A percentile compares a stretch with the other conserved stretches of the same genome.
Conservation (phyloP, 2,329 filamentous ascomycete genomes). For the Exserohilum turcica region DNA sequence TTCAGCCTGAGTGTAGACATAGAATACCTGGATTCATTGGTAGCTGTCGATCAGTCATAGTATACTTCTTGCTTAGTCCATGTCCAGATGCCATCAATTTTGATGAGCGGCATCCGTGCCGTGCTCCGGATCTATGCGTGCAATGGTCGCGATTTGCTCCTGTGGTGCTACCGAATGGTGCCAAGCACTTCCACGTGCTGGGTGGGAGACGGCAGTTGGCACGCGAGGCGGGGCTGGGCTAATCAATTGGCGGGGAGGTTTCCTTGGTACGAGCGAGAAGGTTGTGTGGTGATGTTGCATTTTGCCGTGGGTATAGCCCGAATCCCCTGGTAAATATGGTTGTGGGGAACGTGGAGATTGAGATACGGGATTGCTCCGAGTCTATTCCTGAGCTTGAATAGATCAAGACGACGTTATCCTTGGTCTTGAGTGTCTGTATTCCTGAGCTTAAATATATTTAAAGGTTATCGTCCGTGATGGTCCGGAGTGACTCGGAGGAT, state of each 20-base stretch:
- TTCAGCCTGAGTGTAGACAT: constrained; percentile 34
- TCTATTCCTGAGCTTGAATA: neutral
- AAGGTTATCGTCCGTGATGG: no score
- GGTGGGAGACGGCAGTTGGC: constrained; percentile 21
- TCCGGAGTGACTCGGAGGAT: no score
- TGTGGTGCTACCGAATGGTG: constrained; percentile 15
- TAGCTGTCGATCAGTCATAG: constrained; percentile 10
- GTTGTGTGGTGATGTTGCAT: constrained; percentile 17
- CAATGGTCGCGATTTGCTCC: constrained; percentile 16
- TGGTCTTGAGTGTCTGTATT: no score
- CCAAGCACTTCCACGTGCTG: constrained; percentile 2
- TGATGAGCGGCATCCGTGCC: constrained; percentile 24
- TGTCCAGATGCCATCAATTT: constrained; percentile 29
- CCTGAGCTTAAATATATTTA: no score
- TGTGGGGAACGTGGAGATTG: constrained; percentile 23
- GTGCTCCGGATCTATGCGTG: constrained; percentile 26
- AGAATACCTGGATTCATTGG: constrained; percentile 22
- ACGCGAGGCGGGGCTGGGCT: constrained; percentile 12
- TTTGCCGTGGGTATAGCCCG: constrained; percentile 18
- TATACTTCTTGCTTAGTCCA: constrained; percentile 18
- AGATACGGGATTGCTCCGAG: no score
- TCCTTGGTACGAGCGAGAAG: constrained; percentile 10
- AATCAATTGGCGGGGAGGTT: constrained; percentile 10
- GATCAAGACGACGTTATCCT: no score
- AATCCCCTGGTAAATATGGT: constrained; percentile 4